These are phyloP conservation scores for Actinomucor elegans DNA, from an alignment of 371 early-diverging fungal genomes.

Conservation along the genomic window DNA sequence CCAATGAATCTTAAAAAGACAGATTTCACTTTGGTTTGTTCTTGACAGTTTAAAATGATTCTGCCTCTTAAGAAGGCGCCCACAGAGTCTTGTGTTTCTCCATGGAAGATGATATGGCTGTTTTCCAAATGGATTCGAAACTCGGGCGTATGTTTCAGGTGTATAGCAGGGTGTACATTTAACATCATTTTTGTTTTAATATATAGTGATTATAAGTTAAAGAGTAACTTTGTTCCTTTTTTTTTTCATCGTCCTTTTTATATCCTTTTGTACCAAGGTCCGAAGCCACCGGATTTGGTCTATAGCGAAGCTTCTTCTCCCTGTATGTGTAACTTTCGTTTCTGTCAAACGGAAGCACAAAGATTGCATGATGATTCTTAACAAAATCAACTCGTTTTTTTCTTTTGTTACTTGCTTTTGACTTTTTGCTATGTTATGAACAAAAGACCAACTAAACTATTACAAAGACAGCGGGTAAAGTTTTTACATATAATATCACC, in stretches of 20 bases:
- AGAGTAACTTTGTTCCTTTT: too few relatives aligned
- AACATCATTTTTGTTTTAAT: constrained; percentile 1
- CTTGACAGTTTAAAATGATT: constrained; percentile 22
- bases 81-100: constrained; percentile 30
- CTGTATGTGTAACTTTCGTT: not conserved
- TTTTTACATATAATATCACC: too few relatives aligned
- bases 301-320: not conserved
- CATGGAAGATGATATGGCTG: constrained; percentile 27
- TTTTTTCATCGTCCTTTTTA: not conserved
- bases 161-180: constrained; percentile 15
- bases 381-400: too few relatives aligned
- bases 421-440: too few relatives aligned
- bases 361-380: too few relatives aligned
- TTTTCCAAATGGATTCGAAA: constrained; percentile 32
- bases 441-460: too few relatives aligned
- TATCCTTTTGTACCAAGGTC: not conserved
- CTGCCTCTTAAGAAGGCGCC: constrained; percentile 30
- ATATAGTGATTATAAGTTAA: not conserved
- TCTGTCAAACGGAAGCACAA: constrained; percentile 1
- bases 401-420: too few relatives aligned
- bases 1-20: constrained; percentile 27
- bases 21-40: constrained; percentile 28
- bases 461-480: too few relatives aligned
- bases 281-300: not conserved
- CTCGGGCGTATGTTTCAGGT: constrained; percentile 8